A percentile compares a stretch with the other conserved stretches of the same genome.
Conservation (phyloP, 805 yeast genomes). For the Jamesozyma piceae region DNA sequence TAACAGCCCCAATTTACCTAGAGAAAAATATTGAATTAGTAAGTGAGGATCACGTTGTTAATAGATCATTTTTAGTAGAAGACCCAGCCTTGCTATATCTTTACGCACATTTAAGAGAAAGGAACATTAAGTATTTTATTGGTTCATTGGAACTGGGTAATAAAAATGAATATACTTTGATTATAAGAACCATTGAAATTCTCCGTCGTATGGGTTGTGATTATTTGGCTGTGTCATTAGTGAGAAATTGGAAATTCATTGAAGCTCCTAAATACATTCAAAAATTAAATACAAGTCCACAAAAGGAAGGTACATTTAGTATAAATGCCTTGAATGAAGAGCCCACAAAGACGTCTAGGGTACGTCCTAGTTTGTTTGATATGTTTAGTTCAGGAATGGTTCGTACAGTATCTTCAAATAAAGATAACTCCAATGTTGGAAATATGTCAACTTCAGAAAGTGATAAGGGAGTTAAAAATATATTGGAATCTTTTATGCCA, state of each 20-base stretch:
- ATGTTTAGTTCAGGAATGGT: slow-evolving; percentile 11
- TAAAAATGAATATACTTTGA: slow-evolving; percentile 47
- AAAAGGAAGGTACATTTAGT: too few species aligned
- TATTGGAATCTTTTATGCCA: not conserved
- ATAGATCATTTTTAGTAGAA: slow-evolving; percentile 46
- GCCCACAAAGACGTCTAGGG: slow-evolving; percentile 16
- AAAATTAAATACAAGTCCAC: not conserved
- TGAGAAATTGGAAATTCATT: slow-evolving; percentile 60
- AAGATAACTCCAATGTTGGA: too few species aligned
- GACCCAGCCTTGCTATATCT: slow-evolving; percentile 75
- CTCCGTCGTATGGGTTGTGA: slow-evolving; percentile 91
- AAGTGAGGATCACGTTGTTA: slow-evolving; percentile 28
- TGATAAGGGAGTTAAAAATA: not conserved
- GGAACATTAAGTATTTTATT: slow-evolving; percentile 39
- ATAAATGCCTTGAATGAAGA: slow-evolving; percentile 11
- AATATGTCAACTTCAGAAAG: too few species aligned
- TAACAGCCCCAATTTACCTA: slow-evolving; percentile 43
- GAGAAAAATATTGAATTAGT: slow-evolving; percentile 22
- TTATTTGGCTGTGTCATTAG: slow-evolving; percentile 52
- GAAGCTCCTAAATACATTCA: slow-evolving; percentile 6
- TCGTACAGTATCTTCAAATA: too few species aligned
- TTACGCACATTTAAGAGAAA: slow-evolving; percentile 51
- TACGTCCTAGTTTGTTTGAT: slow-evolving; percentile 26
- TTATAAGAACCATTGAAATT: slow-evolving; percentile 53
- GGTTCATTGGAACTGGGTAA: slow-evolving; percentile 39